Percentiles rank a stretch among this genome's conserved stretches.
These are phyloP conservation scores for Globisporangium nodosum DNA, from an alignment of 352 stramenopile genomes.

Conservation along the genomic window DNA sequence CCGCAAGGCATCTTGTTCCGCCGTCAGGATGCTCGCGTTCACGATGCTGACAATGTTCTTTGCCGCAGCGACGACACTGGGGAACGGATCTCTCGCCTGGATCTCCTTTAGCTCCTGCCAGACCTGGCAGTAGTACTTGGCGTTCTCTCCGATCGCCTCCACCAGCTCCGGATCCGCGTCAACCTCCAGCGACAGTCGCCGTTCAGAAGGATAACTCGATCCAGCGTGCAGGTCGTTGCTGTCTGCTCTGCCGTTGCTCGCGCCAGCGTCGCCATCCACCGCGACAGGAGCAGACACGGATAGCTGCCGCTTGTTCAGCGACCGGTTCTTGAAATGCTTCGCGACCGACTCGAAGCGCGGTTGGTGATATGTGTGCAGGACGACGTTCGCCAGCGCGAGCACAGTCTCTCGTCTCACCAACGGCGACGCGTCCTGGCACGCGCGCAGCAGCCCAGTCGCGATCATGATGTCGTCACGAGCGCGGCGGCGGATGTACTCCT, in stretches of 20 bases:
- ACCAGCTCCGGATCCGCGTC: constrained; percentile 41
- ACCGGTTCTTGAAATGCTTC: constrained; percentile 68
- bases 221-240: background rate
- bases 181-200: constrained; percentile 17
- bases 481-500: constrained; percentile 56
- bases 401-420: constrained; percentile 82
- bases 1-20: constrained; percentile 44
- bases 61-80: constrained; percentile 50
- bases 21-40: constrained; percentile 48
- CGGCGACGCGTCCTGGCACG: constrained; percentile 75
- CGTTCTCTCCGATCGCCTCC: constrained; percentile 40
- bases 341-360: constrained; percentile 80
- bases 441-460: constrained; percentile 58
- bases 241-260: background rate
- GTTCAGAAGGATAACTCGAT: background rate
- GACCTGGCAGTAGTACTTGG: constrained; percentile 82
- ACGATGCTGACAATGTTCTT: constrained; percentile 65
- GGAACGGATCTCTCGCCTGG: constrained; percentile 86
- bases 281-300: constrained; percentile 2
- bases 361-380: constrained; percentile 86
- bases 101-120: constrained; percentile 84
- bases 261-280: background rate
- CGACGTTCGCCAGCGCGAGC: constrained; percentile 75
- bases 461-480: constrained; percentile 66
- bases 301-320: constrained; percentile 13